These are phyloP conservation scores for Lipomyces kockii DNA, from an alignment of 805 yeast genomes.

Conservation along the genomic window DNA sequence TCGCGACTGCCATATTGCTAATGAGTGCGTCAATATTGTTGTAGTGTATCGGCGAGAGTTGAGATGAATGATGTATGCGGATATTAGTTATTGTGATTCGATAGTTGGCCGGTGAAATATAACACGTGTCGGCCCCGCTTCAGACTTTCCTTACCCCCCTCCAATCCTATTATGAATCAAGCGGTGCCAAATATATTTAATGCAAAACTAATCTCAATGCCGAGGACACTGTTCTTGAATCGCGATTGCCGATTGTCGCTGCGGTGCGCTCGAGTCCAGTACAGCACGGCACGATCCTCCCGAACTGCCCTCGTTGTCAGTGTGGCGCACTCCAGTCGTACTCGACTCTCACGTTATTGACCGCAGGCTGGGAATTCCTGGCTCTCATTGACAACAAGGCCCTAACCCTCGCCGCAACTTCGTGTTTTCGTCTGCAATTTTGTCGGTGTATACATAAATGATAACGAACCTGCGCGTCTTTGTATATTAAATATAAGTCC, in stretches of 20 bases:
- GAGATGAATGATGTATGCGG: not conserved
- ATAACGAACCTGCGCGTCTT: too few species aligned
- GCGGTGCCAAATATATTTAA: not conserved
- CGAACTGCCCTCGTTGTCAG: not conserved
- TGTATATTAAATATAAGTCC: too few species aligned
- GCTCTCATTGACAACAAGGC: too few species aligned
- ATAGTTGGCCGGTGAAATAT: not conserved
- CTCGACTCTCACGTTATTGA: too few species aligned
- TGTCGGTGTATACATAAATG: too few species aligned
- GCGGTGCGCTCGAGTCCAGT: not conserved
- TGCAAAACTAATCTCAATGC: not conserved
- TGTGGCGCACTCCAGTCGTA: too few species aligned
- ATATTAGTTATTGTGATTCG: not conserved
- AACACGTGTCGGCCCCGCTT: not conserved
- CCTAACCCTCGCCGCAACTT: too few species aligned
- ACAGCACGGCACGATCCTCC: not conserved
- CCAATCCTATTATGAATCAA: not conserved
- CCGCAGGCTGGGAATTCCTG: too few species aligned
- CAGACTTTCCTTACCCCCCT: not conserved
- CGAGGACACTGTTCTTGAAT: not conserved
- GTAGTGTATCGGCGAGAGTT: not conserved
- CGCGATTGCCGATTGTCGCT: not conserved
- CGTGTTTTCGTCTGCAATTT: too few species aligned
- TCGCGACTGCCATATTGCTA: constrained; percentile 28
- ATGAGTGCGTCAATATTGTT: not conserved